These are phyloP conservation scores for Achaetomium macrosporum DNA, from an alignment of 2,329 filamentous ascomycete species.

Conservation along the genomic window DNA sequence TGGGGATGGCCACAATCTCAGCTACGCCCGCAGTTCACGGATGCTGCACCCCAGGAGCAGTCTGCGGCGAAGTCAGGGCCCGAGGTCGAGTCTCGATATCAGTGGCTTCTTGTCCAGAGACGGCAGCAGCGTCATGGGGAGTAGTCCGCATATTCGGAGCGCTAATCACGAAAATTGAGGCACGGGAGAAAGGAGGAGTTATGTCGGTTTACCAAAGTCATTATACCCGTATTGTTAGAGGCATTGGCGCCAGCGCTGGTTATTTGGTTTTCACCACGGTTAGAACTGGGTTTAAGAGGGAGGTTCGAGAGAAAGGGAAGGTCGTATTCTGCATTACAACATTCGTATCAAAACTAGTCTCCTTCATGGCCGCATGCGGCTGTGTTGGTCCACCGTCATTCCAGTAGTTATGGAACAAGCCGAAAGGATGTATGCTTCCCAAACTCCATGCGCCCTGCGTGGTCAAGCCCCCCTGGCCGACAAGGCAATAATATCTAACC, in stretches of 20 bases:
- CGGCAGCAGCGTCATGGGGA: slow-evolving; percentile 51
- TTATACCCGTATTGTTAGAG: slow-evolving; percentile 11
- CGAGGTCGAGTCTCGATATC: slow-evolving; percentile 50
- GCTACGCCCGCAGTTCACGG: slow-evolving; percentile 16
- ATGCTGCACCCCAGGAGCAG: slow-evolving; percentile 18
- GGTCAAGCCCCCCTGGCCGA: not conserved
- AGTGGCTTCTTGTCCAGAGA: slow-evolving; percentile 51
- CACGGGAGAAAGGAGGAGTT: not conserved
- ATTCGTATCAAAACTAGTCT: slow-evolving; percentile 5
- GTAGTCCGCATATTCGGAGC: slow-evolving; percentile 46
- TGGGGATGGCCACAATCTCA: slow-evolving; percentile 28
- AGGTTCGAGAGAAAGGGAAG: not conserved
- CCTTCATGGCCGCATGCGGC: slow-evolving; percentile 8
- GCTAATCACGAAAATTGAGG: slow-evolving; percentile 13
- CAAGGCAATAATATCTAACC: not conserved
- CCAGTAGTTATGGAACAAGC: slow-evolving; percentile 1
- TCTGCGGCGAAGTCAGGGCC: slow-evolving; percentile 27
- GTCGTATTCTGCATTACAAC: slow-evolving; percentile 14
- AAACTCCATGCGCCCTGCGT: slow-evolving; percentile 15
- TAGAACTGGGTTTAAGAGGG: not conserved
- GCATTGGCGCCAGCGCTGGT: not conserved
- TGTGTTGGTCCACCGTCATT: slow-evolving; percentile 1
- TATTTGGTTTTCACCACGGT: not conserved
- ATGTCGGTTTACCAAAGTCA: not conserved
- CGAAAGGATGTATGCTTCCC: slow-evolving; percentile 9